Evolutionary conservation across 164 flowering plant genomes (phyloP).

Genomic region (Nelumbo lutea): DNA sequence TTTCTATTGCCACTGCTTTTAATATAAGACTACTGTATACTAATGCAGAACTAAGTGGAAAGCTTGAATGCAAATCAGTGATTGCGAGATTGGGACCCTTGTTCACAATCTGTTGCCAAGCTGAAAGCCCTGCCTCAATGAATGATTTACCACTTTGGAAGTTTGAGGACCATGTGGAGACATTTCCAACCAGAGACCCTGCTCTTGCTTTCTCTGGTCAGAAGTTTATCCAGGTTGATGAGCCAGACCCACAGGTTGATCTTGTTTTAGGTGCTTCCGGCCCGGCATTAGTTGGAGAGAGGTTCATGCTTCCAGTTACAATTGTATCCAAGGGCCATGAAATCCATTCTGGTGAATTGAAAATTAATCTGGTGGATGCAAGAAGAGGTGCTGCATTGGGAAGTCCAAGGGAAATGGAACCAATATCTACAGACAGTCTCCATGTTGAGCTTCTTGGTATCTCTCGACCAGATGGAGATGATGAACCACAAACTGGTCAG

Average conservation of each 20-base stretch:
- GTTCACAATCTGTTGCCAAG: slow-evolving; percentile 81
- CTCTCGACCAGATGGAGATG: slow-evolving; percentile 40
- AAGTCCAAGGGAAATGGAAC: slow-evolving; percentile 83
- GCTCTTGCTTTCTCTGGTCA: slow-evolving; percentile 78
- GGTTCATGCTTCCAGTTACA: slow-evolving; percentile 67
- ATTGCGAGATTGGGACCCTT: slow-evolving; percentile 60
- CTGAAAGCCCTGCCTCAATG: slow-evolving; percentile 98
- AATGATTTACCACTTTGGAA: slow-evolving; percentile 92
- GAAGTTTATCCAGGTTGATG: slow-evolving; percentile 85
- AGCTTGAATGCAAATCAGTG: slow-evolving; percentile 87
- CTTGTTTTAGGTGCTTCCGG: slow-evolving; percentile 58
- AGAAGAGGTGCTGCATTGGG: slow-evolving; percentile 76
- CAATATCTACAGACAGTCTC: slow-evolving; percentile 57
- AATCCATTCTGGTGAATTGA: slow-evolving; percentile 78
- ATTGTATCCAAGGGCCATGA: slow-evolving; percentile 68
- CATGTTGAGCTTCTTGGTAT: slow-evolving; percentile 85
- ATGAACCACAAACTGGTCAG: slow-evolving; percentile 32
- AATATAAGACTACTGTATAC: slow-evolving; percentile 8
- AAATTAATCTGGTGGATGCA: slow-evolving; percentile 89
- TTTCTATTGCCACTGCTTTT: neutral
- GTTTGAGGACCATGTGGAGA: slow-evolving; percentile 74
- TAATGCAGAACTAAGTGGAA: slow-evolving; percentile 83
- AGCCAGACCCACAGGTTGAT: slow-evolving; percentile 82
- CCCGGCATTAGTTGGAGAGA: slow-evolving; percentile 92
- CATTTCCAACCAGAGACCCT: slow-evolving; percentile 82